Evolutionary conservation across 805 yeast species (phyloP).

Genomic region (Teunomyces funiuensis): DNA sequence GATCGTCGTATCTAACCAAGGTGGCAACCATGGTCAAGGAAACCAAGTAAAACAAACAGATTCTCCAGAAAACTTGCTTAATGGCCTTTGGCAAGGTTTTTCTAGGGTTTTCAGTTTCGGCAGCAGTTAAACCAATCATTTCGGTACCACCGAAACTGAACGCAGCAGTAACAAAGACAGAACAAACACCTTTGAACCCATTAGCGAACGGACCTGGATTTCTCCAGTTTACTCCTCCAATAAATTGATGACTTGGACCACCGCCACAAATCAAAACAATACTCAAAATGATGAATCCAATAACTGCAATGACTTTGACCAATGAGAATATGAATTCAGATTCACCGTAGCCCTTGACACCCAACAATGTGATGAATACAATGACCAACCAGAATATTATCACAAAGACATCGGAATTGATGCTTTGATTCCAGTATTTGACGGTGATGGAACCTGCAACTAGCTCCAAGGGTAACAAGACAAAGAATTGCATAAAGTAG

Average conservation of each 20-base stretch:
- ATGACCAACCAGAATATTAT: conserved; percentile 52
- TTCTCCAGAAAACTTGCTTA: conserved; percentile 44
- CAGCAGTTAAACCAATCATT: conserved; percentile 41
- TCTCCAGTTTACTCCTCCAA: conserved; percentile 52
- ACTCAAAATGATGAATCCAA: conserved; percentile 49
- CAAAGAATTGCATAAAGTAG: conserved; percentile 56
- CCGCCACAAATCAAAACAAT: conserved; percentile 52
- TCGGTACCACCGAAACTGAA: conserved; percentile 42
- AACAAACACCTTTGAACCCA: conserved; percentile 43
- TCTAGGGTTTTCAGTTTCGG: conserved; percentile 38
- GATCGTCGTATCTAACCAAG: conserved; percentile 21
- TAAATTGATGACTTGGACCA: conserved; percentile 47
- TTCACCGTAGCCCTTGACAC: conserved; percentile 57
- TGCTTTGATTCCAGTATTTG: conserved; percentile 51
- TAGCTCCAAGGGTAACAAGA: conserved; percentile 57
- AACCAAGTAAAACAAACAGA: conserved; percentile 35
- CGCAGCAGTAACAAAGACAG: conserved; percentile 41
- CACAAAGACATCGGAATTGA: conserved; percentile 61
- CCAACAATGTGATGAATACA: conserved; percentile 48
- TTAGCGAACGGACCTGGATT: conserved; percentile 55
- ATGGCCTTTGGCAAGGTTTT: conserved; percentile 37
- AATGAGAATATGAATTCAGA: conserved; percentile 51
- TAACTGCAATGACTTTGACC: conserved; percentile 48
- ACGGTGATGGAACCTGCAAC: conserved; percentile 63
- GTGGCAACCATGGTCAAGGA: conserved; percentile 22